Evolutionary conservation across 176 grass and related monocot genomes (phyloP).

Genomic region (Raddia guianensis): DNA sequence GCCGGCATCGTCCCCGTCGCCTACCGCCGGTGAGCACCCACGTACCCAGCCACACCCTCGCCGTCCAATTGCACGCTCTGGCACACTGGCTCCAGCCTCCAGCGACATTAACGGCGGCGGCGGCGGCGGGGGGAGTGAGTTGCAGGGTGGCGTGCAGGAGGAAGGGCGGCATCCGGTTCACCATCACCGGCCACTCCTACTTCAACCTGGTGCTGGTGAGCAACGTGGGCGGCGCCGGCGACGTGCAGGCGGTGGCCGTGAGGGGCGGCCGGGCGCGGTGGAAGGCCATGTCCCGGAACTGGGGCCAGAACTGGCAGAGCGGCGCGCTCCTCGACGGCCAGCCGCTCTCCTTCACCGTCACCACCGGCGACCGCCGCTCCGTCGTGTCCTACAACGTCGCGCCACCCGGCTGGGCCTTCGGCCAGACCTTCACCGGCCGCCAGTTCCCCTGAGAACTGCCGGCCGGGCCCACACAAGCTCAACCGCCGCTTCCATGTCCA

Average conservation of each 20-base stretch:
- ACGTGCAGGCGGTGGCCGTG: slow-evolving; percentile 63
- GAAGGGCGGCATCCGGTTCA: slow-evolving; percentile 69
- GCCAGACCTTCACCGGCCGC: slow-evolving; percentile 69
- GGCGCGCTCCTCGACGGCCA: slow-evolving; percentile 55
- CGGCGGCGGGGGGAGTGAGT: background rate
- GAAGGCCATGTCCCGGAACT: slow-evolving; percentile 68
- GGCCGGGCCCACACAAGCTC: background rate
- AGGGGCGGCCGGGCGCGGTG: slow-evolving; percentile 54
- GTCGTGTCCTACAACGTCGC: slow-evolving; percentile 63
- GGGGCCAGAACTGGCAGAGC: slow-evolving; percentile 93
- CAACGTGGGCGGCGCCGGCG: slow-evolving; percentile 72
- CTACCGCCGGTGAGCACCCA: slow-evolving; percentile 52
- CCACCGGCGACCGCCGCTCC: slow-evolving; percentile 49
- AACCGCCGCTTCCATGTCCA: background rate
- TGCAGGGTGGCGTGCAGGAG: slow-evolving; percentile 65
- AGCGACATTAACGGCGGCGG: background rate
- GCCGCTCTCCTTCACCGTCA: slow-evolving; percentile 69
- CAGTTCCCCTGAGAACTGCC: slow-evolving; percentile 56
- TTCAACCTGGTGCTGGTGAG: slow-evolving; percentile 74
- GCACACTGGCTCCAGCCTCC: background rate
- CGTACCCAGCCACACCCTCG: background rate
- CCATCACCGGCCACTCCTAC: slow-evolving; percentile 73
- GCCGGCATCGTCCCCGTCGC: slow-evolving; percentile 68
- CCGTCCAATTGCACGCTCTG: background rate
- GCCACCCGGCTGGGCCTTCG: slow-evolving; percentile 67